These are phyloP conservation scores for Pulveroboletus sp. DNA, from an alignment of 768 basidiomycete genomes.

Conservation along the genomic window DNA sequence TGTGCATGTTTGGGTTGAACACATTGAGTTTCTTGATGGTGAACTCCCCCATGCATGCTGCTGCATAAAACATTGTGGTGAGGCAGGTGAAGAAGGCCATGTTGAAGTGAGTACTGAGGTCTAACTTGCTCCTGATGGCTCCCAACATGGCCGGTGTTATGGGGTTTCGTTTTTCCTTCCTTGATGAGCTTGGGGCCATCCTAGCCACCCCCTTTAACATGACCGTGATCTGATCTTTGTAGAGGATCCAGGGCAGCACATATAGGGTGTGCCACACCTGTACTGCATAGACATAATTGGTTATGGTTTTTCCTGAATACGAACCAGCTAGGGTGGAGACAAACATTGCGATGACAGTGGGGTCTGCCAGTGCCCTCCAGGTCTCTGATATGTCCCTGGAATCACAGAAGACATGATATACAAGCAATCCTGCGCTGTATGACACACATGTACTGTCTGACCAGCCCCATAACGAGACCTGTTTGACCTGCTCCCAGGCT, in stretches of 20 bases:
- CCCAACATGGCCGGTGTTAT: not conserved
- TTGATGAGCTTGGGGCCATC: not conserved
- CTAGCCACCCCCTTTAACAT: not conserved
- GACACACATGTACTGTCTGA: not conserved
- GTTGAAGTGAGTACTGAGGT: not conserved
- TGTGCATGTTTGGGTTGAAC: not conserved
- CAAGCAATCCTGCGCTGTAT: not conserved
- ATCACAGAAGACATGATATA: not conserved
- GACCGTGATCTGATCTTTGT: not conserved
- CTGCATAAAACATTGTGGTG: not conserved
- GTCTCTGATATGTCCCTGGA: not conserved
- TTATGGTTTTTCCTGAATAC: not conserved
- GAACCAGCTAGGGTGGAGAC: not conserved
- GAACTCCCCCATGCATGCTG: not conserved
- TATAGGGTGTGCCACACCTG: not conserved
- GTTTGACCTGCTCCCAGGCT: not conserved
- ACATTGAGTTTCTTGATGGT: not conserved
- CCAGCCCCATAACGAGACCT: not conserved
- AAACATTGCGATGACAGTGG: not conserved
- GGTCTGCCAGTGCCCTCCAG: no score
- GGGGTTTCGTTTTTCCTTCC: no score
- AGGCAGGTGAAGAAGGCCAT: not conserved
- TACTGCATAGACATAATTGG: not conserved
- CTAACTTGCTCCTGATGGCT: not conserved
- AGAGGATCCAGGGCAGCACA: not conserved